Evolutionary conservation across 1,284 basidiomycete species (phyloP).

Genomic region (Ganoderma leucocontextum): DNA sequence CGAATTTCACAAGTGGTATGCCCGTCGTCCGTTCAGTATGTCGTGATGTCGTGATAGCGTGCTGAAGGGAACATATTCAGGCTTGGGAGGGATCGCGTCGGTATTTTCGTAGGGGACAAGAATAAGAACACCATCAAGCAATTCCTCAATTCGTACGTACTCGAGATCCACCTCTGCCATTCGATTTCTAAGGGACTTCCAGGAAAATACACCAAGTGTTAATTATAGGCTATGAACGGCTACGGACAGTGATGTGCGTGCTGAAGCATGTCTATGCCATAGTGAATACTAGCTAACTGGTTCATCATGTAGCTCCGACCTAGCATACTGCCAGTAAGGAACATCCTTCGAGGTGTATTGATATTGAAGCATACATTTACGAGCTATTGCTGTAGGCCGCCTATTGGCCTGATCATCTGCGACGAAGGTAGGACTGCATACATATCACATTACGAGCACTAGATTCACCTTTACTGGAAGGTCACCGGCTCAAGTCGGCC

Average conservation of each 20-base stretch:
- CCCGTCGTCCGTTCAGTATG: not conserved
- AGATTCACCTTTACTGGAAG: constrained; percentile 47
- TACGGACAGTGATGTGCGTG: constrained; percentile 80
- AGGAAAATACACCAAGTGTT: constrained; percentile 86
- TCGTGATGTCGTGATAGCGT: not conserved
- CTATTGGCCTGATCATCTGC: constrained; percentile 93
- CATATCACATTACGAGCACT: not conserved
- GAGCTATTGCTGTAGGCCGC: constrained; percentile 60
- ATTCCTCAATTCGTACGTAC: constrained; percentile 75
- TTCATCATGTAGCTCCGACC: constrained; percentile 55
- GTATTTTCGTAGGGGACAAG: constrained; percentile 84
- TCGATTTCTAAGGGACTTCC: constrained; percentile 19
- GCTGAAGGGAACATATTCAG: constrained; percentile 42
- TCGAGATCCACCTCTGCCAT: not conserved
- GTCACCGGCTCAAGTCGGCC: constrained; percentile 93
- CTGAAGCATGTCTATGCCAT: not conserved
- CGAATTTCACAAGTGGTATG: constrained; percentile 93
- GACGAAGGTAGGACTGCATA: constrained; percentile 80
- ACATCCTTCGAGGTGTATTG: not conserved
- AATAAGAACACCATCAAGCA: constrained; percentile 74
- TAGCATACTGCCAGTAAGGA: constrained; percentile 65
- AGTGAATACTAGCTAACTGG: constrained; percentile 12
- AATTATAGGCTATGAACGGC: constrained; percentile 95
- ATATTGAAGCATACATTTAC: not conserved
- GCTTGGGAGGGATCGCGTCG: constrained; percentile 84